phyloP scores from a whole-genome alignment of 2,329 filamentous ascomycete species.

The Phyllosticta citribraziliensis region DNA sequence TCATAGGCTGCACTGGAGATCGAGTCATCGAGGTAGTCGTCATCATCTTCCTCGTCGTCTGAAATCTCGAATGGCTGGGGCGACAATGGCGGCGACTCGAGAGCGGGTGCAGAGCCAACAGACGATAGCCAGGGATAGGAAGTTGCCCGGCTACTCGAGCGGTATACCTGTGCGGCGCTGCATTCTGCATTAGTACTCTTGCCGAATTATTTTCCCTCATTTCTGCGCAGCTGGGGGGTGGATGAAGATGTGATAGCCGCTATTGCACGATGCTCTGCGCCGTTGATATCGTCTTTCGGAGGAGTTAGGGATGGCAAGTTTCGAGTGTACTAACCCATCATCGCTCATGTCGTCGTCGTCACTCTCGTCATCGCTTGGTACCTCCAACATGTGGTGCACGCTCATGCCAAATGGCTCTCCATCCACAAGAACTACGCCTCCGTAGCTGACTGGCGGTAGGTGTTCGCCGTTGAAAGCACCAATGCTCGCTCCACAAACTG shows the following conservation, averaged over 20 bases:
- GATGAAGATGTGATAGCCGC: background rate
- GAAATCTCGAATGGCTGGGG: slow-evolving; percentile 40
- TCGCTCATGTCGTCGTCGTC: slow-evolving; percentile 22
- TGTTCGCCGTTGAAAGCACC: slow-evolving; percentile 83
- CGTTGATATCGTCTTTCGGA: background rate
- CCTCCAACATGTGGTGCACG: slow-evolving; percentile 89
- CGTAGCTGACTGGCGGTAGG: slow-evolving; percentile 82
- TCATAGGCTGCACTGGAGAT: slow-evolving; percentile 13
- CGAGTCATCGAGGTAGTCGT: slow-evolving; percentile 19
- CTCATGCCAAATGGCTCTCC: slow-evolving; percentile 85
- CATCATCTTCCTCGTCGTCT: slow-evolving; percentile 39
- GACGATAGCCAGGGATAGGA: slow-evolving; percentile 27
- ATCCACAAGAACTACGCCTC: slow-evolving; percentile 78
- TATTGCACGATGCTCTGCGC: background rate
- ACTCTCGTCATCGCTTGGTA: slow-evolving; percentile 45
- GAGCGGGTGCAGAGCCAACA: slow-evolving; percentile 26
- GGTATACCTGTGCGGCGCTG: slow-evolving; percentile 18
- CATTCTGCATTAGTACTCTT: background rate
- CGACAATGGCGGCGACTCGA: slow-evolving; percentile 21
- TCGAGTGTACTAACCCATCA: slow-evolving; percentile 4
- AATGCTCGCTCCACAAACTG: slow-evolving; percentile 81
- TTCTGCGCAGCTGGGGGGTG: background rate
- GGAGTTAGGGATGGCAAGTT: background rate
- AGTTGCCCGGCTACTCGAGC: slow-evolving; percentile 34
- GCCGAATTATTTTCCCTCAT: background rate